These are phyloP conservation scores for Penicillium verrucosum DNA, from an alignment of 2,329 filamentous ascomycete species.

Conservation along the genomic window DNA sequence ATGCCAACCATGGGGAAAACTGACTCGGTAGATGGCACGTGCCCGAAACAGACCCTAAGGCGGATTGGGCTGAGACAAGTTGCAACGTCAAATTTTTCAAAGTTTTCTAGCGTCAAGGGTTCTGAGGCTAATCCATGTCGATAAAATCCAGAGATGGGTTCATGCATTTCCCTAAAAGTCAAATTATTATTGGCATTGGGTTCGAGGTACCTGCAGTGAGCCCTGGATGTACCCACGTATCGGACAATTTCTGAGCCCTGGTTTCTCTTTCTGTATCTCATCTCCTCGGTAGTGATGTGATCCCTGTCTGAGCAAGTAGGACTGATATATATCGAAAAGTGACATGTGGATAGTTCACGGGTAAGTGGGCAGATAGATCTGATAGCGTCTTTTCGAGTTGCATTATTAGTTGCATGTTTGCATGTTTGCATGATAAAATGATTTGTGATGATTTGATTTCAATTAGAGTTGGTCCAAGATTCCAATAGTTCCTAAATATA, in stretches of 20 bases:
- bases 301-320: not conserved
- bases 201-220: slow-evolving; percentile 21
- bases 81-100: slow-evolving; percentile 14
- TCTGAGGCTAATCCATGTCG: slow-evolving; percentile 8
- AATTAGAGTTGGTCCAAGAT: not conserved
- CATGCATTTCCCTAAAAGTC: slow-evolving; percentile 15
- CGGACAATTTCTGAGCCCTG: slow-evolving; percentile 19
- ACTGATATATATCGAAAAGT: slow-evolving; percentile 21
- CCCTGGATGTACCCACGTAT: not conserved
- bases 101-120: slow-evolving; percentile 4
- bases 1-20: slow-evolving; percentile 3
- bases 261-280: slow-evolving; percentile 18
- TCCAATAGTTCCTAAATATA: too few species aligned
- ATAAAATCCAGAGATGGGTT: slow-evolving; percentile 16
- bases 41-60: slow-evolving; percentile 8
- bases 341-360: slow-evolving; percentile 12
- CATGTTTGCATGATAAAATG: not conserved
- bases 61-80: slow-evolving; percentile 3
- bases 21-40: slow-evolving; percentile 17
- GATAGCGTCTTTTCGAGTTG: not conserved
- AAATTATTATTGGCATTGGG: slow-evolving; percentile 9
- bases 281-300: slow-evolving; percentile 4
- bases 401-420: not conserved
- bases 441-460: not conserved
- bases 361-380: slow-evolving; percentile 17